phyloP scores from a whole-genome alignment of 257 asterid species.

The Ballota nigra region DNA sequence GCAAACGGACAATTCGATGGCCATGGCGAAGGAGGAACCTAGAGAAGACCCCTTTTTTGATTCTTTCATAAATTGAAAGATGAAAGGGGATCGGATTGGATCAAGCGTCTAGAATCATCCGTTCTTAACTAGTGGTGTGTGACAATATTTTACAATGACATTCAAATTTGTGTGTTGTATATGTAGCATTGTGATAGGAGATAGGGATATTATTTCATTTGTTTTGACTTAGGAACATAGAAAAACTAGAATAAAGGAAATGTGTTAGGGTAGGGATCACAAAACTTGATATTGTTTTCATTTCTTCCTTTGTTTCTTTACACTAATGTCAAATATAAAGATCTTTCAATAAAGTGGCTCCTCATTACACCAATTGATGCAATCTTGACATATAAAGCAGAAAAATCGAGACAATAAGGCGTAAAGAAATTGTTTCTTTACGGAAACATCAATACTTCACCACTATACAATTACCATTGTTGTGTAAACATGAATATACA shows the following conservation, averaged over 20 bases:
- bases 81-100: slow-evolving; percentile 27
- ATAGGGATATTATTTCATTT: slow-evolving; percentile 36
- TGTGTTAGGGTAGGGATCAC: slow-evolving; percentile 24
- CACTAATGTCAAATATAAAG: neutral
- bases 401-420: neutral
- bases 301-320: neutral
- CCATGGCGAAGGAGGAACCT: slow-evolving; percentile 73
- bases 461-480: slow-evolving; percentile 21
- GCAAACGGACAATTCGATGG: slow-evolving; percentile 31
- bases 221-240: slow-evolving; percentile 14
- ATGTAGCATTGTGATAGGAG: slow-evolving; percentile 27
- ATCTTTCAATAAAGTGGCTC: neutral
- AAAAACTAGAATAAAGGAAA: slow-evolving; percentile 20
- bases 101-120: slow-evolving; percentile 41
- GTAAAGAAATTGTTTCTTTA: slow-evolving; percentile 14
- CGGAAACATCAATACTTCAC: slow-evolving; percentile 5
- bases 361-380: neutral
- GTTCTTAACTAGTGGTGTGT: slow-evolving; percentile 21
- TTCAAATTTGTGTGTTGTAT: slow-evolving; percentile 23
- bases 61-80: slow-evolving; percentile 58
- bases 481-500: slow-evolving; percentile 9
- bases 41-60: slow-evolving; percentile 63
- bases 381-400: neutral
- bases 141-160: slow-evolving; percentile 3
- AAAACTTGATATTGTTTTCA: slow-evolving; percentile 15